Base-by-base conservation (phyloP, 805 yeast genomes). In the Cyberlindnera euphorbiae region DNA sequence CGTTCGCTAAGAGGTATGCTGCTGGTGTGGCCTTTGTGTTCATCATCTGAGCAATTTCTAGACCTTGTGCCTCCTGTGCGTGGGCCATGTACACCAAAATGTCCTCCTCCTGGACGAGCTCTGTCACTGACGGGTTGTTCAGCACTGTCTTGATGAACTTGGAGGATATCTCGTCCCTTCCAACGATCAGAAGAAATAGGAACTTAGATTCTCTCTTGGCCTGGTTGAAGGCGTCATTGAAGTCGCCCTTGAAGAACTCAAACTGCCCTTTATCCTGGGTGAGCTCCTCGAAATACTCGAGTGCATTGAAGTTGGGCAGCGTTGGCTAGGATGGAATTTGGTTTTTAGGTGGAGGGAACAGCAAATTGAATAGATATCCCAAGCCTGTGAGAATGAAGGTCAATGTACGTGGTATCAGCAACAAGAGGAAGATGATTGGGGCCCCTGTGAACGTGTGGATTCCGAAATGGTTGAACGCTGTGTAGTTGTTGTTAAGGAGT, bases 61-160 rank as follows among this genome's bases (percentile, higher is more conserved):
- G 77, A 4, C 83, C 73, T 54, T 83, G 90, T 1, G 80, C 68
- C 45, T 77, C 77, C 12, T 67, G 59, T 17, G 75, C 77, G 45
- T 79, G 76, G 0, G 85, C 84, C 26, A 82, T 70, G 68, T 81
- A 83, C 1, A 81, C 63, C 1, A 76, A 44, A n/a, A 74, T 39
- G 30, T 79, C 67, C 27, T 72, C 64, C 2, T 60, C 59, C 10
- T 56, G 55, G 30, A 67, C 43, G 30, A 59, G 54, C 23, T 64
- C 52, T 12, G 69, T 53, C 24, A 77, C 73, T 21, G 57, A 50
- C 1, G 59, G 67, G 46, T 71, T 72, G 32, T 70, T 64, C 27
- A 78, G 50, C 9, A 76, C 59, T 15, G 60, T 62, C 17, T 69
- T 64, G 36, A 77, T 52, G 24, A 77, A 64, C 3, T 53, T 54